Evolutionary conservation across 2,329 filamentous ascomycete species (phyloP).

Genomic region (Lomentospora prolificans): DNA sequence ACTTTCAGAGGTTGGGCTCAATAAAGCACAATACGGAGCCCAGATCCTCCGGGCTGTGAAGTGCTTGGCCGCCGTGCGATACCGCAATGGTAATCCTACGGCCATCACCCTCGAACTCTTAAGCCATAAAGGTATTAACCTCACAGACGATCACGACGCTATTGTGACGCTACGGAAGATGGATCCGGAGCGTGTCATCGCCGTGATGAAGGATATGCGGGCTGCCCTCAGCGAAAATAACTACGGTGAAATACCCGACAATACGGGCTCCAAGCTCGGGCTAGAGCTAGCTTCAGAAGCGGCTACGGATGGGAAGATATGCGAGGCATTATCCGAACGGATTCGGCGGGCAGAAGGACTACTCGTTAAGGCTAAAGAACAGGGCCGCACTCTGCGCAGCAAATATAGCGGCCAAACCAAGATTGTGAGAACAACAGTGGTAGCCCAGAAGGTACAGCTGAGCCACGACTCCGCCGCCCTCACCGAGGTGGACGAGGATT

Average conservation of each 20-base stretch:
- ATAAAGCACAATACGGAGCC: constrained; percentile 2
- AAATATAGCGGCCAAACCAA: constrained; percentile 64
- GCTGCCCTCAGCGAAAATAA: constrained; percentile 7
- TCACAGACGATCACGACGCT: constrained; percentile 41
- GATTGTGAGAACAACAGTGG: constrained; percentile 64
- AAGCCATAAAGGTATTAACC: constrained; percentile 37
- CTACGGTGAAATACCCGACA: constrained; percentile 26
- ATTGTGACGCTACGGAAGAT: constrained; percentile 51
- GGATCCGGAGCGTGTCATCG: constrained; percentile 37
- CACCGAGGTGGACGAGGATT: constrained; percentile 60
- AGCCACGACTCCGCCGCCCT: constrained; percentile 64
- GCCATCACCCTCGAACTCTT: constrained; percentile 48
- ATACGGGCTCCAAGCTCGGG: constrained; percentile 27
- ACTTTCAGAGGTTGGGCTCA: neutral
- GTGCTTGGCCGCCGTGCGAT: constrained; percentile 8
- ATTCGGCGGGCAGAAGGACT: constrained; percentile 19
- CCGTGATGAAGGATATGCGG: constrained; percentile 22
- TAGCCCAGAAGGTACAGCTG: constrained; percentile 72
- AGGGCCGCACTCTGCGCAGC: constrained; percentile 47
- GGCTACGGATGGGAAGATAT: constrained; percentile 11
- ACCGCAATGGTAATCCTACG: constrained; percentile 6
- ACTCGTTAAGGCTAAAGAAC: constrained; percentile 10
- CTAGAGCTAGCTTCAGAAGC: constrained; percentile 18
- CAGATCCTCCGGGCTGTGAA: constrained; percentile 6
- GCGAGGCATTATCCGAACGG: constrained; percentile 15